A percentile compares a stretch with the other conserved stretches of the same genome.
Conservation (phyloP, 768 basidiomycete species). For the Calvatia gigantea region DNA sequence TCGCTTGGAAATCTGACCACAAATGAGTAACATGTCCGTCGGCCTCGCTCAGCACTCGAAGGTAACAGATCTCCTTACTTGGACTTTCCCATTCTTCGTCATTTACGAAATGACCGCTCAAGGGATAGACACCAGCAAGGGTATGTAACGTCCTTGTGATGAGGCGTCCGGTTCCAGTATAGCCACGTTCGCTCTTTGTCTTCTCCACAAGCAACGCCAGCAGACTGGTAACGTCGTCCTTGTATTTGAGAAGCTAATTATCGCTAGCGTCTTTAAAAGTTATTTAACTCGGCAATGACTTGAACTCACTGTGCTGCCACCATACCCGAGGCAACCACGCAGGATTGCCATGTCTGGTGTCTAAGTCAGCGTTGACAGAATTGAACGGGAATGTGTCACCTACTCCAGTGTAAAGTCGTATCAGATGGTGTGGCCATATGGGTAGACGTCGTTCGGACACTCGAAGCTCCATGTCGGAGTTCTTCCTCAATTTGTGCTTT, state of each 20-base stretch:
- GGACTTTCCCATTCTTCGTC: slow-evolving; percentile 73
- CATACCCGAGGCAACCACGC: slow-evolving; percentile 77
- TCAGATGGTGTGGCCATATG: slow-evolving; percentile 76
- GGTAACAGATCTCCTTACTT: slow-evolving; percentile 39
- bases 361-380: background rate
- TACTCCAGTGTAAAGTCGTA: slow-evolving; percentile 92
- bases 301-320: slow-evolving; percentile 53
- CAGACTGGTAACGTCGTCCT: slow-evolving; percentile 58
- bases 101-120: slow-evolving; percentile 81
- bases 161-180: slow-evolving; percentile 73
- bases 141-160: slow-evolving; percentile 74
- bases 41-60: slow-evolving; percentile 10
- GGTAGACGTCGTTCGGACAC: slow-evolving; percentile 74
- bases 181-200: slow-evolving; percentile 87
- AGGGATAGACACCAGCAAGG: slow-evolving; percentile 70
- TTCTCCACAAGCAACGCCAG: slow-evolving; percentile 67
- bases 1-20: slow-evolving; percentile 52
- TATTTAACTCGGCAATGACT: background rate
- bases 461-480: slow-evolving; percentile 86
- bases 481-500: slow-evolving; percentile 76
- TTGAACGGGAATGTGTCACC: slow-evolving; percentile 19
- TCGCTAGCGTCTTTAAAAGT: slow-evolving; percentile 7
- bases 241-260: slow-evolving; percentile 64
- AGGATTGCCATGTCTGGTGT: slow-evolving; percentile 72
- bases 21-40: slow-evolving; percentile 8